These are phyloP conservation scores for Haberlea rhodopensis DNA, from an alignment of 257 asterid species.

Conservation along the genomic window DNA sequence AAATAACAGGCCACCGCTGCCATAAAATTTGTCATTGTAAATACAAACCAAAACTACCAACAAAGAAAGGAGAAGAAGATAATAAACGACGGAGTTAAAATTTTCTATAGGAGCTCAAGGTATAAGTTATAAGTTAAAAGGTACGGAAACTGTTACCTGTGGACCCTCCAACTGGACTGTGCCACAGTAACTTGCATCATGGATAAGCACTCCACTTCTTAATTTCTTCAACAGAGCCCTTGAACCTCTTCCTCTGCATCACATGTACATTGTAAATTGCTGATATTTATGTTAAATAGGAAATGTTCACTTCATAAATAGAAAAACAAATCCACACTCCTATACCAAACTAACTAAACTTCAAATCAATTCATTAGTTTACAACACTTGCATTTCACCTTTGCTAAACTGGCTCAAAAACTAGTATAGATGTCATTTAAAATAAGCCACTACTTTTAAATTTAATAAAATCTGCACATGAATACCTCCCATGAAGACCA, in stretches of 20 bases:
- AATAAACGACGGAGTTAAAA: background rate
- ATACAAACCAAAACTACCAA: slow-evolving; percentile 12
- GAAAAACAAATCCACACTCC: background rate
- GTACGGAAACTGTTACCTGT: slow-evolving; percentile 52
- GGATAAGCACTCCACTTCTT: slow-evolving; percentile 63
- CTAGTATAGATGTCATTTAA: background rate
- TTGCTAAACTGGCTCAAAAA: slow-evolving; percentile 2
- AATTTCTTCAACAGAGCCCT: slow-evolving; percentile 72
- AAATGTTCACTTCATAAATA: background rate
- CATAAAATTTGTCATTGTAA: slow-evolving; percentile 12
- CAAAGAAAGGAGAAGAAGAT: background rate
- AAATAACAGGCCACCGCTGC: background rate
- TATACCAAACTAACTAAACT: slow-evolving; percentile 8
- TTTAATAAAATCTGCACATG: background rate
- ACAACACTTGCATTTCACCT: background rate
- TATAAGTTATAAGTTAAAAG: slow-evolving; percentile 16
- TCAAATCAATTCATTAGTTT: background rate
- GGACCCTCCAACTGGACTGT: slow-evolving; percentile 77
- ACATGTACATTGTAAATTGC: slow-evolving; percentile 18
- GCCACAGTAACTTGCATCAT: slow-evolving; percentile 75
- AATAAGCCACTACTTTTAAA: background rate
- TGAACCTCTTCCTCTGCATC: slow-evolving; percentile 82
- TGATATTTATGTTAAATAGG: background rate
- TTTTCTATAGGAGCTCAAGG: background rate
- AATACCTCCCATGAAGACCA: slow-evolving; percentile 80